A percentile compares a stretch with the other conserved stretches of the same genome.
Conservation (phyloP, 2,329 filamentous ascomycete species). For the Aspergillus unguis region DNA sequence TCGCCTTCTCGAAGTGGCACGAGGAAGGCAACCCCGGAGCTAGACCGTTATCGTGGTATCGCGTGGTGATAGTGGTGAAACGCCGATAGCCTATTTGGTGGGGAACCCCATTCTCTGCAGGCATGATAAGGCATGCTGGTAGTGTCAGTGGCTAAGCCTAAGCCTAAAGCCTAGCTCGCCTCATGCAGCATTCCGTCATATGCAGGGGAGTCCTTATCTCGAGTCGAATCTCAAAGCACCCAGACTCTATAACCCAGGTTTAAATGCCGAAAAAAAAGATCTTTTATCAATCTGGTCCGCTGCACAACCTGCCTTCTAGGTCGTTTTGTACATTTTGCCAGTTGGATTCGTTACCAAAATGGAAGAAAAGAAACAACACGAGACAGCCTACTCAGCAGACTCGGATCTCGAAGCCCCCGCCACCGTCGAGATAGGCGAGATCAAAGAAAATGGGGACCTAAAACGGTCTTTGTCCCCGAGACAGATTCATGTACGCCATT, state of each 20-base stretch:
- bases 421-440: background rate
- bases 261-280: too few species aligned
- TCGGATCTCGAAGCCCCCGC: background rate
- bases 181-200: background rate
- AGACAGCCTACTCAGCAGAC: too few species aligned
- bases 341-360: too few species aligned
- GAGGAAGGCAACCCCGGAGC: slow-evolving; percentile 2
- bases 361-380: too few species aligned
- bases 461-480: slow-evolving; percentile 1
- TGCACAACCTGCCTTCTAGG: too few species aligned
- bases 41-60: background rate
- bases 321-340: too few species aligned
- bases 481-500: slow-evolving; percentile 1
- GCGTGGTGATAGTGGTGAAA: background rate
- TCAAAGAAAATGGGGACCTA: background rate
- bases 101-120: background rate
- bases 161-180: background rate
- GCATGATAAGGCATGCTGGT: background rate
- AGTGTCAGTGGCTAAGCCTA: too few species aligned
- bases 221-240: background rate
- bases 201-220: background rate
- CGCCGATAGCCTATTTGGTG: background rate
- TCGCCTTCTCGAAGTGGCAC: background rate
- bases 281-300: too few species aligned
- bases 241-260: too few species aligned